These are phyloP conservation scores for Claviceps spartinae DNA, from an alignment of 2,329 filamentous ascomycete species.

Conservation along the genomic window DNA sequence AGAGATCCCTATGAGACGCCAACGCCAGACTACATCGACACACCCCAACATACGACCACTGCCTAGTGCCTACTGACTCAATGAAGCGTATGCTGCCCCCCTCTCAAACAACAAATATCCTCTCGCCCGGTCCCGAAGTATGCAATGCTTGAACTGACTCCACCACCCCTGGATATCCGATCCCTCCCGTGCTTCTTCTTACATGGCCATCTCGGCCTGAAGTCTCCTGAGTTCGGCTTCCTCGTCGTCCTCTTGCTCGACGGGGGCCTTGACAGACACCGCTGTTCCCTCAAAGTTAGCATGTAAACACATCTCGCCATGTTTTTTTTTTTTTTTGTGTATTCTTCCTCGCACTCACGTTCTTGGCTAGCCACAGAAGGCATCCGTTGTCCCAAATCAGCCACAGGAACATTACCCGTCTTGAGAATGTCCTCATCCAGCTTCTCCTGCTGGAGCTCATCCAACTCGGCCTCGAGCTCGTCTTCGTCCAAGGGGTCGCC, in stretches of 20 bases:
- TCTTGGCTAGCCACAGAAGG: slow-evolving; percentile 63
- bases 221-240: slow-evolving; percentile 87
- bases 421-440: slow-evolving; percentile 90
- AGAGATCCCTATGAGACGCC: slow-evolving; percentile 14
- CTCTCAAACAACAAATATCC: neutral
- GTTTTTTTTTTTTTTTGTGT: no score
- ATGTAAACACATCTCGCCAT: neutral
- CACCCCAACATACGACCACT: slow-evolving; percentile 13
- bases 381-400: slow-evolving; percentile 63
- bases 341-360: slow-evolving; percentile 42
- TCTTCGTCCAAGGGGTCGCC: slow-evolving; percentile 67
- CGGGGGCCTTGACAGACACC: slow-evolving; percentile 24
- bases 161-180: neutral
- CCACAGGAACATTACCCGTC: slow-evolving; percentile 71
- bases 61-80: neutral
- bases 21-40: slow-evolving; percentile 23
- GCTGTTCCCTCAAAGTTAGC: slow-evolving; percentile 12
- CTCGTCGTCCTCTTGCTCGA: slow-evolving; percentile 75
- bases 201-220: slow-evolving; percentile 97
- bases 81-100: neutral
- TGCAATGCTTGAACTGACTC: slow-evolving; percentile 6
- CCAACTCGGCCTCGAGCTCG: slow-evolving; percentile 76
- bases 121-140: slow-evolving; percentile 1
- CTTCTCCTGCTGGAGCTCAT: slow-evolving; percentile 77
- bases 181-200: slow-evolving; percentile 17